Base-by-base conservation (phyloP, 2,329 filamentous ascomycete genomes). In the Graphilbum fragrans region DNA sequence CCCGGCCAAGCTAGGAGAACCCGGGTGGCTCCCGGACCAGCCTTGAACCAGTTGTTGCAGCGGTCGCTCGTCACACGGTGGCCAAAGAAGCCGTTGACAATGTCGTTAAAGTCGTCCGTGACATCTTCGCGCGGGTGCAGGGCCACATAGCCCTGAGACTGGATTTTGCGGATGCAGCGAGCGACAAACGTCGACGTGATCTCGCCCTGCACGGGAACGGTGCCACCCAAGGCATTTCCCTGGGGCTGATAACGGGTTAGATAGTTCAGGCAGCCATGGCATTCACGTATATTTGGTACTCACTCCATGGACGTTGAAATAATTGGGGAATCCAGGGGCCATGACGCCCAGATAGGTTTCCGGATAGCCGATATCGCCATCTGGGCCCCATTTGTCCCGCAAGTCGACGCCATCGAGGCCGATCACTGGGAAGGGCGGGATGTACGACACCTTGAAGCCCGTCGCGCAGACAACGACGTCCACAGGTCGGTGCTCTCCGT, bases 381-480 rank as follows among this genome's bases (percentile, higher is more conserved):
- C 42, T 0, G 42, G 45, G 10, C 37, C 39, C 53, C 49, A 53
- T 11, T 27, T 39, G 17, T 50, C 42, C 7, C 39, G 40, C 10
- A 55, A 39, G 29, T 40, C 42, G 16, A 31, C 16, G 20, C 42
- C 45, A 34, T 36, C 37, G 17, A 17, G 27, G 17, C 44, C 46
- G 25, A 48, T 34, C 11, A 41, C n/a, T 6, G 46, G 41, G 12
- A 48, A 48, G 10, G 37, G 45, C 10, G 53, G 45, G 4, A 45
- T 42, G 45, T 46, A 52, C 38, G 43, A 48, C 8, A 50, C 50
- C 33, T 50, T 46, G 41, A 55, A 56, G 12, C 55, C 52, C 2
- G 52, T 56, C 17, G 54, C 55, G 20, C 50, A 50, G 7, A 61
- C 47, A 4, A 63, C 49, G 16, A 50, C 47, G 43, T 64, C 61